Evolutionary conservation across 768 basidiomycete genomes (phyloP).

Genomic region (Pleurotus ostreatus): DNA sequence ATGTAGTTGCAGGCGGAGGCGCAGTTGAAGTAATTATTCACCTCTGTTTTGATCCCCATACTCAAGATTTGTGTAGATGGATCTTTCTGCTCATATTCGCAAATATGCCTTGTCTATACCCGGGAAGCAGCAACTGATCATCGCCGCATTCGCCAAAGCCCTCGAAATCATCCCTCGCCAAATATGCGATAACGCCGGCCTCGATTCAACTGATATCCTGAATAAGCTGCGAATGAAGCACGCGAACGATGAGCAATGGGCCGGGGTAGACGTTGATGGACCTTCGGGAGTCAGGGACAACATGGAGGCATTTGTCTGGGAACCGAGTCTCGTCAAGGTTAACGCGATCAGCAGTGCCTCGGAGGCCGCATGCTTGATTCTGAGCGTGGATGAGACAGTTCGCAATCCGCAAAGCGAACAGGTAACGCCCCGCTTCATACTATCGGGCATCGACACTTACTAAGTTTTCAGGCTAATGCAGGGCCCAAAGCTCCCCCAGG

Average conservation of each 20-base stretch:
- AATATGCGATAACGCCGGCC: conserved; percentile 96
- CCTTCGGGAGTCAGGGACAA: conserved; percentile 88
- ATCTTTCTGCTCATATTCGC: conserved; percentile 90
- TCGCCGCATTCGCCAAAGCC: conserved; percentile 94
- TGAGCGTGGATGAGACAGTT: conserved; percentile 97
- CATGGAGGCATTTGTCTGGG: conserved; percentile 98
- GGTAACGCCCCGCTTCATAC: conserved; percentile 33
- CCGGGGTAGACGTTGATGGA: conserved; percentile 92
- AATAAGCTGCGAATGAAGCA: conserved; percentile 98
- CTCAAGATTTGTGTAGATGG: conserved; percentile 65
- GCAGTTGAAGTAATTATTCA: conserved; percentile 74
- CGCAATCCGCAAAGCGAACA: conserved; percentile 92
- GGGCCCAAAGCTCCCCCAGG: conserved; percentile 94
- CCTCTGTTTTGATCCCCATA: background rate
- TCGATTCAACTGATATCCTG: conserved; percentile 95
- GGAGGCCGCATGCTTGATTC: conserved; percentile 93
- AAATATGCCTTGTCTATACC: conserved; percentile 89
- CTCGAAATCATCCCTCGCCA: conserved; percentile 97
- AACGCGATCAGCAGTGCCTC: conserved; percentile 95
- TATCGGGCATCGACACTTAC: conserved; percentile 7
- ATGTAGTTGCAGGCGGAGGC: conserved; percentile 96
- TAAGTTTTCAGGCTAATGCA: conserved; percentile 54
- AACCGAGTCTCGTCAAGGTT: conserved; percentile 90
- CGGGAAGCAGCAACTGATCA: conserved; percentile 91
- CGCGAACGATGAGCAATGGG: conserved; percentile 84